Percentiles rank a stretch among this genome's conserved stretches.
Evolutionary conservation across 148 eudicot genomes (phyloP).

Genomic region (Persicaria maculosa): DNA sequence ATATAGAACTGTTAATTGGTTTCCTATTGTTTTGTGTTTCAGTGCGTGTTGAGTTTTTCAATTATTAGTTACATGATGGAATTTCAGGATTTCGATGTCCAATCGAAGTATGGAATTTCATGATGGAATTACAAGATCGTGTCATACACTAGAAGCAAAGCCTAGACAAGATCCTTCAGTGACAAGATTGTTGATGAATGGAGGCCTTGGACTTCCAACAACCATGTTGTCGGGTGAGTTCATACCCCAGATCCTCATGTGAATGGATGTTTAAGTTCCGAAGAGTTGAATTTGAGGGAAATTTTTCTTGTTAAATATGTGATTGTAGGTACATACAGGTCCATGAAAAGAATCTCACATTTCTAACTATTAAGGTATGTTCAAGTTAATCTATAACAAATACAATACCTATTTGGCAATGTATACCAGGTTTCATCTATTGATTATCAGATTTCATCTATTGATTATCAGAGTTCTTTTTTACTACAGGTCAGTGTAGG

Average conservation of each 20-base stretch:
- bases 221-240: conserved; percentile 83
- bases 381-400: neutral
- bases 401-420: neutral
- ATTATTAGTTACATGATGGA: too few species aligned
- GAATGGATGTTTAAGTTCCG: too few species aligned
- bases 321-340: conserved; percentile 57
- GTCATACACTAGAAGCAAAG: conserved; percentile 84
- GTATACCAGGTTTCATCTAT: neutral
- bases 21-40: too few species aligned
- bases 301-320: neutral
- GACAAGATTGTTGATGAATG: conserved; percentile 71
- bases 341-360: conserved; percentile 73
- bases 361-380: conserved; percentile 79
- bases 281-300: neutral
- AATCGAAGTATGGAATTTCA: too few species aligned
- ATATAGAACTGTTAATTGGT: too few species aligned
- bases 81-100: too few species aligned
- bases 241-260: too few species aligned
- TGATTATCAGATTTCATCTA: neutral
- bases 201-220: conserved; percentile 74
- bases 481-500: conserved; percentile 27
- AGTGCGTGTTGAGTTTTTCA: too few species aligned
- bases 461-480: too few species aligned
- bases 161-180: conserved; percentile 88
- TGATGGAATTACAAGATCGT: conserved; percentile 19